phyloP scores from a whole-genome alignment of 805 yeast genomes.

The Myxozyma neglecta region DNA sequence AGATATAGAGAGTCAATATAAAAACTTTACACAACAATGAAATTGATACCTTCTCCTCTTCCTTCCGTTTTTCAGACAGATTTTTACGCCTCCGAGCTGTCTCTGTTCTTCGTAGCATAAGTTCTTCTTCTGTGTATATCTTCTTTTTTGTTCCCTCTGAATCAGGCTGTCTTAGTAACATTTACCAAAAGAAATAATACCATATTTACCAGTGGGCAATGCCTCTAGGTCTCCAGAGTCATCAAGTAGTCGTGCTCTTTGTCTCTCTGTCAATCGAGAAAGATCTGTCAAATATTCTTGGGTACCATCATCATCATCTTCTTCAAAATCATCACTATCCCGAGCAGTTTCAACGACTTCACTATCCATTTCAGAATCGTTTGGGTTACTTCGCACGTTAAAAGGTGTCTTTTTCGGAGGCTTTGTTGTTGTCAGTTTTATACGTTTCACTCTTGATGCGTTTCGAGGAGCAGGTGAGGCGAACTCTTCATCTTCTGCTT shows the following conservation, averaged over 20 bases:
- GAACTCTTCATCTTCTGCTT: conserved; percentile 22
- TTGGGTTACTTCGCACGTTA: not conserved
- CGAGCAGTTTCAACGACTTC: not conserved
- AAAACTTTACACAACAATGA: not conserved
- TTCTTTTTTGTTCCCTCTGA: conserved; percentile 46
- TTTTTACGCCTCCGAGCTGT: conserved; percentile 86
- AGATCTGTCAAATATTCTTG: conserved; percentile 22
- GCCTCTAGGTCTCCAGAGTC: conserved; percentile 33
- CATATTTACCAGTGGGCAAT: conserved; percentile 20
- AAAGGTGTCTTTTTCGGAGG: not conserved
- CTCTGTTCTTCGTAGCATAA: conserved; percentile 78
- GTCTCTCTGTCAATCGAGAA: conserved; percentile 45
- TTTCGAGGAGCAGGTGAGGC: not conserved
- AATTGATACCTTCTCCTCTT: conserved; percentile 67
- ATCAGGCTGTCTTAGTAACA: not conserved
- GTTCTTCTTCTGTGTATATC: conserved; percentile 77
- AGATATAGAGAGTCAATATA: too few species aligned
- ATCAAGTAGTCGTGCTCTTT: conserved; percentile 39
- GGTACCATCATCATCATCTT: conserved; percentile 31
- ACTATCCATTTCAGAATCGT: conserved; percentile 1
- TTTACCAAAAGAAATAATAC: not conserved
- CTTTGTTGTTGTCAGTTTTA: not conserved
- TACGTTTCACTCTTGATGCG: not conserved
- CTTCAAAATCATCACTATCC: conserved; percentile 28
- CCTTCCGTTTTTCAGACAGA: conserved; percentile 74